These are phyloP conservation scores for Arachnopeziza araneosa DNA, from an alignment of 2,329 filamentous ascomycete species.

Conservation along the genomic window DNA sequence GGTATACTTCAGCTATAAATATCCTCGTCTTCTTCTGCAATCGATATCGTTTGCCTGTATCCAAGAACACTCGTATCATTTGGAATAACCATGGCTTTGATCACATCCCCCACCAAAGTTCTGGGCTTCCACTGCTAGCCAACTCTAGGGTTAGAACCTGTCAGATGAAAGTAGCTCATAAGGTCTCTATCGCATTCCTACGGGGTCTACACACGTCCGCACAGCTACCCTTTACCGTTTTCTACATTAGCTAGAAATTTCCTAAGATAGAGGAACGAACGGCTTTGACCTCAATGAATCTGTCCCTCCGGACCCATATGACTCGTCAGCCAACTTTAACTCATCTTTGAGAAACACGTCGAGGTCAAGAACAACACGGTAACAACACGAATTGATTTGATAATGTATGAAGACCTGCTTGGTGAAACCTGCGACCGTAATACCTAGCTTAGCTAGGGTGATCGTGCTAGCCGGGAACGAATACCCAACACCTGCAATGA, in stretches of 20 bases:
- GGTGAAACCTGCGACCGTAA: conserved; percentile 2
- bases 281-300: too few relatives aligned
- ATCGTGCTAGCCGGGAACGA: conserved; percentile 3
- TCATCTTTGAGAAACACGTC: background rate
- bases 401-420: conserved; percentile 4
- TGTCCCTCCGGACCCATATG: too few relatives aligned
- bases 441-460: conserved; percentile 6
- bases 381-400: conserved; percentile 2
- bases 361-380: background rate
- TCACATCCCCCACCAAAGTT: background rate
- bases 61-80: background rate
- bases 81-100: background rate
- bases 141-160: too few relatives aligned
- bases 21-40: background rate
- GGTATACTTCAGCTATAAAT: background rate
- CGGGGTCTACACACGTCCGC: too few relatives aligned
- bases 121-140: background rate
- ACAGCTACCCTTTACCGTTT: too few relatives aligned
- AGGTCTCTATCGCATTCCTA: too few relatives aligned
- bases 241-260: background rate
- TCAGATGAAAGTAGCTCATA: too few relatives aligned
- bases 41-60: background rate
- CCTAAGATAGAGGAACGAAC: too few relatives aligned
- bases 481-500: conserved; percentile 4
- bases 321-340: background rate